Evolutionary conservation across 306 rosid species (phyloP).

Genomic region (Pyrus bretschneideri): DNA sequence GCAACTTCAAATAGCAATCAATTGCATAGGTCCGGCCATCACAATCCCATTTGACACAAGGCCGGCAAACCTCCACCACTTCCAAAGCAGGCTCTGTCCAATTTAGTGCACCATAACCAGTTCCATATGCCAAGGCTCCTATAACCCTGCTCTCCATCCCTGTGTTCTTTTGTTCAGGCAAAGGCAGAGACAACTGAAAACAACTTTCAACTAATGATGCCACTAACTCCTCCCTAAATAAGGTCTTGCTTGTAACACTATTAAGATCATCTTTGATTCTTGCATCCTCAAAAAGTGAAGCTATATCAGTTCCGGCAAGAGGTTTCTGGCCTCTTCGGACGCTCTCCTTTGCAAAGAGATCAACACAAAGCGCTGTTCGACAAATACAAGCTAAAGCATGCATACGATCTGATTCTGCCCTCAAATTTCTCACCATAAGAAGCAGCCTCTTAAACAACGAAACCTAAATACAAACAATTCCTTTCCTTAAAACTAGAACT

Average conservation of each 20-base stretch:
- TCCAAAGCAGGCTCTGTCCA: slow-evolving; percentile 99
- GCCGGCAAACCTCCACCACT: slow-evolving; percentile 97
- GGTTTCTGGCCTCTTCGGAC: slow-evolving; percentile 99
- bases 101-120: slow-evolving; percentile 97
- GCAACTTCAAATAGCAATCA: slow-evolving; percentile 96
- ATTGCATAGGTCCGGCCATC: slow-evolving; percentile 94
- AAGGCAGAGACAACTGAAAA: slow-evolving; percentile 94
- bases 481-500: not conserved
- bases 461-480: slow-evolving; percentile 38
- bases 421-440: slow-evolving; percentile 89
- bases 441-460: slow-evolving; percentile 93
- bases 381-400: slow-evolving; percentile 95
- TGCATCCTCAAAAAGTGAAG: slow-evolving; percentile 93
- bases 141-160: slow-evolving; percentile 98
- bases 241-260: slow-evolving; percentile 69
- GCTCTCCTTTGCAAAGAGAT: slow-evolving; percentile 97
- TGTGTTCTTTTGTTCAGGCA: slow-evolving; percentile 86
- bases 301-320: slow-evolving; percentile 96
- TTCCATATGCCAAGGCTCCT: slow-evolving; percentile 99
- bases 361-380: slow-evolving; percentile 97
- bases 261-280: slow-evolving; percentile 87
- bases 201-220: slow-evolving; percentile 98
- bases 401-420: slow-evolving; percentile 99
- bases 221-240: slow-evolving; percentile 95
- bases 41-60: slow-evolving; percentile 98